A percentile compares a stretch with the other conserved stretches of the same genome.
Conservation (phyloP, 257 asterid species). For the Scutellaria minor region DNA sequence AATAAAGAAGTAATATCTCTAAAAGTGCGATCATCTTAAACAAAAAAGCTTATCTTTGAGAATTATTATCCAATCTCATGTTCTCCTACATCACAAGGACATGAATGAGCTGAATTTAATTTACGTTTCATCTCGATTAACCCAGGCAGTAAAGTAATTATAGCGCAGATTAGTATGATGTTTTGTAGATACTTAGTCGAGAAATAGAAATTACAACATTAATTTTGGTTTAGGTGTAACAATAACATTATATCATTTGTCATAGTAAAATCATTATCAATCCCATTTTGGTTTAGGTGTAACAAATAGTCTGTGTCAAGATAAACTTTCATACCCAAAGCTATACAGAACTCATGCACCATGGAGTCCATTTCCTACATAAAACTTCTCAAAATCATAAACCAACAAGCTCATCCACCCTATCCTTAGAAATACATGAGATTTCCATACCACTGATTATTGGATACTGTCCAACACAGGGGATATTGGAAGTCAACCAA, state of each 20-base stretch:
- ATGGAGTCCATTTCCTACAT: neutral
- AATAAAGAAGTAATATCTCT: neutral
- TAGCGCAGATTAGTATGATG: neutral
- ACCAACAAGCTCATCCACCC: slow-evolving; percentile 1
- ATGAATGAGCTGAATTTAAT: neutral
- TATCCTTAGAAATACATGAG: neutral
- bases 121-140: neutral
- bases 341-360: neutral
- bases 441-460: neutral
- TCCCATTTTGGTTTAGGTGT: too few species aligned
- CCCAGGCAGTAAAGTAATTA: neutral
- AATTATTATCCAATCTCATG: neutral
- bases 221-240: neutral
- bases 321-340: neutral
- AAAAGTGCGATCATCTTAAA: neutral
- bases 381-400: neutral
- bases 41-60: neutral
- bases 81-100: neutral
- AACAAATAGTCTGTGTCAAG: neutral
- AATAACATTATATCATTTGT: neutral
- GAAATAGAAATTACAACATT: neutral
- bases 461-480: neutral
- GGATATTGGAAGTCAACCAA: neutral
- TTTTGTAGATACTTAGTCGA: neutral
- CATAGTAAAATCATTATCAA: neutral